Conservation (phyloP, 2,329 filamentous ascomycete species). For the Pleomassaria siparia region DNA sequence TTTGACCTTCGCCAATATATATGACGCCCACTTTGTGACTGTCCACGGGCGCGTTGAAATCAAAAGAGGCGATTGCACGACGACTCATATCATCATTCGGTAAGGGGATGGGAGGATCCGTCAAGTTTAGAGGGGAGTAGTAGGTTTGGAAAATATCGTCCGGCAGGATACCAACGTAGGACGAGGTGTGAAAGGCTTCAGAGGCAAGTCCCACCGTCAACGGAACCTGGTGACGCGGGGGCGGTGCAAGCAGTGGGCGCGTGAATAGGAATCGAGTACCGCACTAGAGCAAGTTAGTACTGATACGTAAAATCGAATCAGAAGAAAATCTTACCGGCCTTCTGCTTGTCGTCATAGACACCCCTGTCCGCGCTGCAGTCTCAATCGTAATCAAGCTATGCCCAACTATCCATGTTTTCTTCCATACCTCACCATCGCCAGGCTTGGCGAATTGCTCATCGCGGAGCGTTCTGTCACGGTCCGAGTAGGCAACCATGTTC, state of each 20-base stretch:
- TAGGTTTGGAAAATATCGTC: slow-evolving; percentile 73
- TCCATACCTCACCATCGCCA: slow-evolving; percentile 65
- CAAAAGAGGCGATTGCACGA: slow-evolving; percentile 78
- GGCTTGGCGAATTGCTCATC: slow-evolving; percentile 67
- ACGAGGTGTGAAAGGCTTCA: slow-evolving; percentile 48
- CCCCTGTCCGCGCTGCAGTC: slow-evolving; percentile 66
- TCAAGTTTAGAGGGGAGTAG: slow-evolving; percentile 55
- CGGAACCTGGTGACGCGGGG: slow-evolving; percentile 45
- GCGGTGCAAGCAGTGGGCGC: slow-evolving; percentile 38
- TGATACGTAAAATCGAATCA: background rate
- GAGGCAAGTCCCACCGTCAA: slow-evolving; percentile 43
- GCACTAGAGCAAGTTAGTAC: slow-evolving; percentile 24
- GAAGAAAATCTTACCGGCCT: slow-evolving; percentile 68
- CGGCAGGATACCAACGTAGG: slow-evolving; percentile 66
- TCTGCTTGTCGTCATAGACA: slow-evolving; percentile 70
- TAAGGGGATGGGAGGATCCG: slow-evolving; percentile 69
- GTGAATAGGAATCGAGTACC: slow-evolving; percentile 46
- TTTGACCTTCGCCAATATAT: slow-evolving; percentile 88
- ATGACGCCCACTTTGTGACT: slow-evolving; percentile 94
- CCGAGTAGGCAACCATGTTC: slow-evolving; percentile 83
- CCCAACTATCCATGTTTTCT: slow-evolving; percentile 71
- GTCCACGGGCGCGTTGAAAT: slow-evolving; percentile 86
- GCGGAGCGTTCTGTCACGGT: slow-evolving; percentile 74
- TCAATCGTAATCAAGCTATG: slow-evolving; percentile 74
- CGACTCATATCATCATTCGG: slow-evolving; percentile 70